A percentile compares a stretch with the other conserved stretches of the same genome.
These are phyloP conservation scores for Chenopodium berlandieri DNA, from an alignment of 148 eudicot species.

Conservation along the genomic window DNA sequence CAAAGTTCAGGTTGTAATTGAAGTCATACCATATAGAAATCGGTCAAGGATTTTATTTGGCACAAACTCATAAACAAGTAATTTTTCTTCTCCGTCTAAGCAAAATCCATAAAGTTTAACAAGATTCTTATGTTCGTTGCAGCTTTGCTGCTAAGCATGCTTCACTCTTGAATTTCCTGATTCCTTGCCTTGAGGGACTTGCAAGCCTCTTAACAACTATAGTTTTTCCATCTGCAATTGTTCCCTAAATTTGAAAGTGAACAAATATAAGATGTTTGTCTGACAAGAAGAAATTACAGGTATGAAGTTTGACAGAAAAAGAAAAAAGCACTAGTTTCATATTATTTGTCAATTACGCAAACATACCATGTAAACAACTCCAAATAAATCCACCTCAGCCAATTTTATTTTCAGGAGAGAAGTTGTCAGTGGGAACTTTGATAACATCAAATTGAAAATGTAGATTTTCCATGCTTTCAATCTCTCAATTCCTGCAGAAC, in stretches of 20 bases:
- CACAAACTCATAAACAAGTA: constrained; percentile 35
- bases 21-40: constrained; percentile 22
- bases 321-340: neutral
- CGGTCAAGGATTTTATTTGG: constrained; percentile 32
- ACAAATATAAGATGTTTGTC: neutral
- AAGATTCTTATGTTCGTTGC: constrained; percentile 36
- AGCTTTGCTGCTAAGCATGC: constrained; percentile 32
- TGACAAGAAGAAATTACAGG: no score
- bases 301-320: no score
- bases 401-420: constrained; percentile 26
- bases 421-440: constrained; percentile 29
- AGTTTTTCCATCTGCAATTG: constrained; percentile 29
- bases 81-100: constrained; percentile 29
- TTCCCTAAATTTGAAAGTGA: constrained; percentile 21
- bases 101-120: constrained; percentile 33
- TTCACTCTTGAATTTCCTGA: constrained; percentile 30
- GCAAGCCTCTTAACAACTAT: constrained; percentile 36
- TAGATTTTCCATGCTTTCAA: constrained; percentile 33
- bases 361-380: constrained; percentile 36
- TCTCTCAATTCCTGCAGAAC: constrained; percentile 27
- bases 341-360: neutral
- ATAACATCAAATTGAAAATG: constrained; percentile 25
- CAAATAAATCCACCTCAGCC: constrained; percentile 38
- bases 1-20: neutral
- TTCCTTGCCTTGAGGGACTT: constrained; percentile 30